Conservation (phyloP, 345 rosid genomes). For the Eutrema japonicum region DNA sequence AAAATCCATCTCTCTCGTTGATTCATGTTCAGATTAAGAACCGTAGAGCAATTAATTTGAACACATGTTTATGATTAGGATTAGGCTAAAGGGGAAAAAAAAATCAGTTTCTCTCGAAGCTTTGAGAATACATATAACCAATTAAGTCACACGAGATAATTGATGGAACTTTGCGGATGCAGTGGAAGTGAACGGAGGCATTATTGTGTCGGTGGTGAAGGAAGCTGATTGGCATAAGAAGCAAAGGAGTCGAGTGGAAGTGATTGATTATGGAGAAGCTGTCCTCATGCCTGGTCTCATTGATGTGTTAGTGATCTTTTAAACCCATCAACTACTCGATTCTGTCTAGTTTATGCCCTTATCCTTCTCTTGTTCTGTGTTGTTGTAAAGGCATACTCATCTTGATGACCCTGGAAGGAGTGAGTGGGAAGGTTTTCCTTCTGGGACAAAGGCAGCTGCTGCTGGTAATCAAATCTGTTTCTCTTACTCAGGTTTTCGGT, state of each 20-base stretch:
- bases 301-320: conserved; percentile 65
- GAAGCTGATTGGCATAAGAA: conserved; percentile 64
- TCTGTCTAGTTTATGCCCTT: conserved; percentile 1
- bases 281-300: conserved; percentile 93
- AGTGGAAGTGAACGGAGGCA: conserved; percentile 77
- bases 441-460: conserved; percentile 97
- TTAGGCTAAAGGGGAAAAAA: neutral
- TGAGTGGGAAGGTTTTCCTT: conserved; percentile 98
- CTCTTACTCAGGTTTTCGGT: neutral
- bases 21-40: neutral
- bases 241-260: conserved; percentile 49
- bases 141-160: too few species aligned
- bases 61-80: conserved; percentile 11
- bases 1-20: neutral
- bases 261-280: conserved; percentile 78
- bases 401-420: conserved; percentile 98
- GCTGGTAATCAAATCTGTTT: conserved; percentile 60
- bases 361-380: conserved; percentile 21
- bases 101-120: neutral
- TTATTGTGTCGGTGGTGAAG: conserved; percentile 60
- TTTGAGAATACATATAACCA: neutral
- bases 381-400: conserved; percentile 73
- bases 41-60: too few species aligned
- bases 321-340: conserved; percentile 3
- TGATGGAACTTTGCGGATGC: conserved; percentile 1